Base-by-base conservation (phyloP, 1,284 basidiomycete species). In the Ganoderma resinaceum region DNA sequence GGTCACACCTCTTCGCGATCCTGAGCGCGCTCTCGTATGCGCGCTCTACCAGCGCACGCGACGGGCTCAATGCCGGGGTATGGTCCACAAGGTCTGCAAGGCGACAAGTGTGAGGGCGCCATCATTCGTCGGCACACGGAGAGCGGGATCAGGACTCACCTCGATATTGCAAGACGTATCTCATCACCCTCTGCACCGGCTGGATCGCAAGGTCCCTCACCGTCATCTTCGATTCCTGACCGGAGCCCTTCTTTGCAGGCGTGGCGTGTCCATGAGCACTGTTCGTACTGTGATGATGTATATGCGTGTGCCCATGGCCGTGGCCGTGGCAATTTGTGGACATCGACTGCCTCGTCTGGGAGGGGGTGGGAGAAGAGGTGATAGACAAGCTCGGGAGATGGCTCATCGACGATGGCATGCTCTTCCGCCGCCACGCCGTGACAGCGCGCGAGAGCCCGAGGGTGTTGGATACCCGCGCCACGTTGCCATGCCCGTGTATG, bases 191-290 rank as follows among this genome's bases (percentile, higher is more conserved):
- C 79, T 92, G 91, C 18, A 88, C 88, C 26, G 91, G 91, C 70
- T 90, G 80, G 70, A 92, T 92, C 4, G 89, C 91, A 11, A 92
- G 80, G 69, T 92, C 91, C 65, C 89, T 80, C 33, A 89, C 81
- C 31, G 79, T 76, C 23, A 81, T 81, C 38, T 76, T 76, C 70
- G 74, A 75, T 64, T 79, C 74, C 61, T 74, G 68, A 46, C 72
- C 69, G 16, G 69, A 66, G n/a, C 59, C 33, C 58, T 65, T 66
- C 65, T 68, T 69, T 37, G 46, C 52, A 31, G 49, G 23, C 2
- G 31, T 42, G 20, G 64, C 67, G 46, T 69, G 71, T 11, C 68
- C 73, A 46, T 72, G 64, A 12, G 62, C 65, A 42, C 61, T 65
- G 42, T 40, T 64, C 58, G 49, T 7, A 46, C 62, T 61, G 20